Conservation (phyloP, 2,329 filamentous ascomycete species). For the Phoma herbarum region DNA sequence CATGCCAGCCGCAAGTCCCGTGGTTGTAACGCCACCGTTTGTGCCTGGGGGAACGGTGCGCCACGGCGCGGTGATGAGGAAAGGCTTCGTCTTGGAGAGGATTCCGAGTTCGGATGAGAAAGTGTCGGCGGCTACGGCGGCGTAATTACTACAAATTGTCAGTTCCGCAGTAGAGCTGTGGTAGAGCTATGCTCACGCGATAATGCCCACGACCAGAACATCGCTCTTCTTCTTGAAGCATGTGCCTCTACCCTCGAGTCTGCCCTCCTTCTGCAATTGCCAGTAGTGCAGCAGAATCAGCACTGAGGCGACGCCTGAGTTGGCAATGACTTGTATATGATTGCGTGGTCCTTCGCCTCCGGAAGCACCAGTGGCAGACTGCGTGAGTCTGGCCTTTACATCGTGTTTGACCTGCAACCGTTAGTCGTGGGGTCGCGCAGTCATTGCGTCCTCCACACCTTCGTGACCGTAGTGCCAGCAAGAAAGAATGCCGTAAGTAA, state of each 20-base stretch:
- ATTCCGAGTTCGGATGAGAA: constrained; percentile 97
- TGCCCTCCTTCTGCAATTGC: constrained; percentile 52
- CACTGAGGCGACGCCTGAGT: constrained; percentile 80
- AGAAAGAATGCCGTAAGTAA: constrained; percentile 87
- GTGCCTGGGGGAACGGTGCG: constrained; percentile 87
- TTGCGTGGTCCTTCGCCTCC: constrained; percentile 85
- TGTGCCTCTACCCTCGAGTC: constrained; percentile 33
- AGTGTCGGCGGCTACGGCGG: constrained; percentile 89
- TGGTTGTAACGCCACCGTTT: constrained; percentile 86
- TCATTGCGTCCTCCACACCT: constrained; percentile 60
- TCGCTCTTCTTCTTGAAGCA: constrained; percentile 55
- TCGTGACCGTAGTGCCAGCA: constrained; percentile 82
- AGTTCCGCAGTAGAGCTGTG: constrained; percentile 13
- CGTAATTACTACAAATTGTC: constrained; percentile 76
- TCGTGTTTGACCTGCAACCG: constrained; percentile 78
- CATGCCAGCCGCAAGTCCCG: constrained; percentile 77
- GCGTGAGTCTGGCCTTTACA: constrained; percentile 81
- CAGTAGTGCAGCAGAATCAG: constrained; percentile 63
- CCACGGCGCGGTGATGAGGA: constrained; percentile 85
- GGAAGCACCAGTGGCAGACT: constrained; percentile 74
- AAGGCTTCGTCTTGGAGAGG: constrained; percentile 75
- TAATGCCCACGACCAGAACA: constrained; percentile 58
- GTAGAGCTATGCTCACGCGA: constrained; percentile 50
- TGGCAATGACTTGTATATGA: constrained; percentile 89
- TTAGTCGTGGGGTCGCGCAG: constrained; percentile 1